A percentile compares a stretch with the other conserved stretches of the same genome.
phyloP scores from a whole-genome alignment of 371 early-diverging fungal genomes.

The Mortierella sp. region DNA sequence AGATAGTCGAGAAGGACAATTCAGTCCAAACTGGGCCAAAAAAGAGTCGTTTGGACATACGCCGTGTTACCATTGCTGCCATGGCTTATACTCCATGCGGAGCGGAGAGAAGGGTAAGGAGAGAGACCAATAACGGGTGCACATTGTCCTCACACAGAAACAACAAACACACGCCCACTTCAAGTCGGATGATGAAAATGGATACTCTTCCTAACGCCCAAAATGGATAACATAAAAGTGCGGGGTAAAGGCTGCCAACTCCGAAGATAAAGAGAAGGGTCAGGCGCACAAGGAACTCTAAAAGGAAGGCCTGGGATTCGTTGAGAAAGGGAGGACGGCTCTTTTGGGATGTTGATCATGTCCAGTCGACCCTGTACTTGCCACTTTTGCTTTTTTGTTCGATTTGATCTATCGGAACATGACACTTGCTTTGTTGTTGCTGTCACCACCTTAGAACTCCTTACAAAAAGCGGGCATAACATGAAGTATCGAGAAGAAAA shows the following conservation, averaged over 20 bases:
- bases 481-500: neutral
- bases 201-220: neutral
- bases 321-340: neutral
- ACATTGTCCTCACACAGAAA: too few species aligned
- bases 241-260: neutral
- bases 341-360: neutral
- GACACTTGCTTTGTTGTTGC: neutral
- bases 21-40: neutral
- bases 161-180: neutral
- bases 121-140: neutral
- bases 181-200: slow-evolving; percentile 8
- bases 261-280: neutral
- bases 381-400: neutral
- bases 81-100: neutral
- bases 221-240: slow-evolving; percentile 1
- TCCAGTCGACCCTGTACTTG: neutral
- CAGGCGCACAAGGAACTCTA: neutral
- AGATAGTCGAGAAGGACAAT: neutral
- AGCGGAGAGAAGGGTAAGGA: neutral
- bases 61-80: neutral
- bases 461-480: neutral
- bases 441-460: neutral
- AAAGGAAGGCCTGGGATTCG: neutral
- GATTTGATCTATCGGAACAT: neutral
- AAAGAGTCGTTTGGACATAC: neutral